These are phyloP conservation scores for Nakaseomyces nivariensis DNA, from an alignment of 1,139 yeast genomes.

Conservation along the genomic window DNA sequence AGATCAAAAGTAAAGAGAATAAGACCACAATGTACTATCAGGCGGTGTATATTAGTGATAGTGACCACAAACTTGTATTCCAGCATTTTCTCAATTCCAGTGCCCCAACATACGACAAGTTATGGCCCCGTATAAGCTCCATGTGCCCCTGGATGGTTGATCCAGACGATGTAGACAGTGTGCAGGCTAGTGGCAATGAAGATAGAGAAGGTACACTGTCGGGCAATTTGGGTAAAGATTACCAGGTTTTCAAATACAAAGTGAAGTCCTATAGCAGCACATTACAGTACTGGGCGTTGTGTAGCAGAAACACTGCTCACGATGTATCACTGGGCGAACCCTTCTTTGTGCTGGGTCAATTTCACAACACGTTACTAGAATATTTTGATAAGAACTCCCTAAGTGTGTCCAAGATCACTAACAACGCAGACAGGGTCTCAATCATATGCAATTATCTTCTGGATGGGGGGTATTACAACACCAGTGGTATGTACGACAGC, in stretches of 20 bases:
- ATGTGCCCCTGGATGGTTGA: conserved; percentile 13
- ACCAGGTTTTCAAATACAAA: conserved; percentile 14
- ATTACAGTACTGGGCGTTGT: neutral
- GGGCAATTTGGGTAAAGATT: conserved; percentile 16
- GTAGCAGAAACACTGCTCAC: neutral
- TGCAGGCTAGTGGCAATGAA: too few species aligned
- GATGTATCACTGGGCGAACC: conserved; percentile 7
- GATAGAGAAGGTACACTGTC: neutral
- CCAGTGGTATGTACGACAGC: conserved; percentile 42
- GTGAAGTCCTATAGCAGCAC: neutral
- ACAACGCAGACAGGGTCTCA: conserved; percentile 25
- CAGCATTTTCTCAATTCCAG: conserved; percentile 22
- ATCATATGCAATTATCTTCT: conserved; percentile 37
- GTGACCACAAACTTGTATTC: conserved; percentile 18
- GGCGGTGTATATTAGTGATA: conserved; percentile 22
- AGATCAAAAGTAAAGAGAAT: too few species aligned
- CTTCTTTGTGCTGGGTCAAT: conserved; percentile 14
- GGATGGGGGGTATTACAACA: conserved; percentile 65
- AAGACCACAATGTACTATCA: neutral
- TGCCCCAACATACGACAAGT: conserved; percentile 21
- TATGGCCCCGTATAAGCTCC: conserved; percentile 17
- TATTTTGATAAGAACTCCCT: conserved; percentile 26
- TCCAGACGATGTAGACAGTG: too few species aligned
- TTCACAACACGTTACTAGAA: conserved; percentile 19
- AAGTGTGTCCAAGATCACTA: conserved; percentile 18